Evolutionary conservation across 108 stramenopile species (phyloP).

Genomic region (Schizochytrium sp.): DNA sequence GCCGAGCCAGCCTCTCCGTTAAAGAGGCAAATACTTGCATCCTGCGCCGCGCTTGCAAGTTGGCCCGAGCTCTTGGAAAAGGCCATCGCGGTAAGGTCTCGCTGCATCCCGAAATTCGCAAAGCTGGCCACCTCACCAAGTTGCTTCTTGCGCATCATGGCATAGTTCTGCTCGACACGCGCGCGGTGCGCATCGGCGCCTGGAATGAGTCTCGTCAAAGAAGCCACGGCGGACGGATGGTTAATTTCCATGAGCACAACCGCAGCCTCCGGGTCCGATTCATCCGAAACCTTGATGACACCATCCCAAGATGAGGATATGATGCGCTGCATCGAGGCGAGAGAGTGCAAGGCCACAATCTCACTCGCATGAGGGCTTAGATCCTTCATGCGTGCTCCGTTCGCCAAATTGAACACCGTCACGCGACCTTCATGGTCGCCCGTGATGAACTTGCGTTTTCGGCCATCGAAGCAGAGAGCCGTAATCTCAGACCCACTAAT

Average conservation of each 20-base stretch:
- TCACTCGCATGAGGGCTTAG: conserved; percentile 26
- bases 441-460: conserved; percentile 40
- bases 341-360: conserved; percentile 25
- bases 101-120: background rate
- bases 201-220: background rate
- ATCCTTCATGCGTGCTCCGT: conserved; percentile 48
- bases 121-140: background rate
- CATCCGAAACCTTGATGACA: conserved; percentile 19
- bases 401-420: conserved; percentile 41
- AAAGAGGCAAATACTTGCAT: background rate
- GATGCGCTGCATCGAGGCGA: conserved; percentile 11
- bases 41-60: background rate
- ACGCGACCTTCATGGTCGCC: conserved; percentile 32
- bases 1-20: background rate
- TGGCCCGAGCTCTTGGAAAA: background rate
- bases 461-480: conserved; percentile 40
- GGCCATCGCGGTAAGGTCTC: background rate
- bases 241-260: conserved; percentile 8
- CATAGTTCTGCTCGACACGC: background rate
- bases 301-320: conserved; percentile 27
- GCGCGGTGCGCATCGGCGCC: background rate
- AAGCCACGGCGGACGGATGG: background rate
- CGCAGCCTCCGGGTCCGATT: conserved; percentile 22
- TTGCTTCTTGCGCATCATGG: background rate
- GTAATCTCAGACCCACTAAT: conserved; percentile 32